Evolutionary conservation across 495 filamentous ascomycete species (phyloP).

Genomic region (Opeltia flavorubescens): DNA sequence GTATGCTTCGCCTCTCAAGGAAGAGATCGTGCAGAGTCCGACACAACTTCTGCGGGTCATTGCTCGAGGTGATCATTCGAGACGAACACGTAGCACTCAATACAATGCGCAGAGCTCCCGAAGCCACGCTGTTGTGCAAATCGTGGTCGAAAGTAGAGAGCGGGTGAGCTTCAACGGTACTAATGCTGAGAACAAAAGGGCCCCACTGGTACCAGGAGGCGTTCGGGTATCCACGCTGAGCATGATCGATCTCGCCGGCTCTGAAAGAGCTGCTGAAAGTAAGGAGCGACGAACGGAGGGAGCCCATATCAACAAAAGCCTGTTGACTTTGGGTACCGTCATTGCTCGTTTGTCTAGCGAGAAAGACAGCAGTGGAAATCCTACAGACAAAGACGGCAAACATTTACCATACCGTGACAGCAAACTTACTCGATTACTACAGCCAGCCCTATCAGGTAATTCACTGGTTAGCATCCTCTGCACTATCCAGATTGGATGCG

Average conservation of each 20-base stretch:
- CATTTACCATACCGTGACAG: slow-evolving; percentile 94
- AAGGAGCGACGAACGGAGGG: slow-evolving; percentile 92
- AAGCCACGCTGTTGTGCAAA: slow-evolving; percentile 95
- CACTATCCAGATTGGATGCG: slow-evolving; percentile 69
- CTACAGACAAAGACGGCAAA: slow-evolving; percentile 63
- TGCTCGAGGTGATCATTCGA: slow-evolving; percentile 80
- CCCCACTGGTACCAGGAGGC: slow-evolving; percentile 70
- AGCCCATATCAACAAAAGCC: slow-evolving; percentile 94
- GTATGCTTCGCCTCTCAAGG: slow-evolving; percentile 89
- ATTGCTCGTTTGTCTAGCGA: slow-evolving; percentile 74
- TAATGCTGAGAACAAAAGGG: slow-evolving; percentile 51
- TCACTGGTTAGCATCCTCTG: slow-evolving; percentile 95
- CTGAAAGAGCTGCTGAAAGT: slow-evolving; percentile 85
- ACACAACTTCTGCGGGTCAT: slow-evolving; percentile 92
- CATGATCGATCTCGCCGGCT: slow-evolving; percentile 91
- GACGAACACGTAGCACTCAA: slow-evolving; percentile 82
- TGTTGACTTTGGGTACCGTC: slow-evolving; percentile 89
- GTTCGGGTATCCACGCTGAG: slow-evolving; percentile 91
- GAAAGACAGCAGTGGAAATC: slow-evolving; percentile 69
- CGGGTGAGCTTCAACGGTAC: slow-evolving; percentile 43
- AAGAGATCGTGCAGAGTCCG: slow-evolving; percentile 96
- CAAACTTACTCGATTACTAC: slow-evolving; percentile 85
- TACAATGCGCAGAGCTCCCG: slow-evolving; percentile 93
- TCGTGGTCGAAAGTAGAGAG: slow-evolving; percentile 93
- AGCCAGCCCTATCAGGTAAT: slow-evolving; percentile 84